Evolutionary conservation across 1,284 basidiomycete species (phyloP).

Genomic region (Xerocomus nothofagi): DNA sequence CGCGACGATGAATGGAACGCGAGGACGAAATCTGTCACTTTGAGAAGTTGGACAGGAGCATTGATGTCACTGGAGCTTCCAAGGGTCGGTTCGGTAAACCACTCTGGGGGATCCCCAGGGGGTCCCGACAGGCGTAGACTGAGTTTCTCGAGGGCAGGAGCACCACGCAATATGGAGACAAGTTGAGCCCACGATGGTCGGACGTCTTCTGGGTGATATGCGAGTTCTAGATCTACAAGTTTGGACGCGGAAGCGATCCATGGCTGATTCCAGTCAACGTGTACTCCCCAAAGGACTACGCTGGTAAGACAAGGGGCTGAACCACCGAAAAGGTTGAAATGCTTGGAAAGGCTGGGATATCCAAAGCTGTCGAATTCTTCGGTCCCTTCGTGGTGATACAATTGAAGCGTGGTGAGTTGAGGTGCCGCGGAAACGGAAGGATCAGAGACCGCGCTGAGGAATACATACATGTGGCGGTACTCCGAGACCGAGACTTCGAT

Average conservation of each 20-base stretch:
- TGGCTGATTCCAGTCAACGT: conserved; percentile 57
- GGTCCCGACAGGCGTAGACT: conserved; percentile 56
- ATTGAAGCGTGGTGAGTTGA: conserved; percentile 47
- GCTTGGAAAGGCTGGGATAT: conserved; percentile 36
- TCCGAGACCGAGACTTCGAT: conserved; percentile 45
- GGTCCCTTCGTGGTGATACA: conserved; percentile 50
- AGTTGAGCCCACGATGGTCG: conserved; percentile 56
- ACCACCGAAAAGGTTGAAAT: conserved; percentile 52
- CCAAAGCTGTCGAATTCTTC: conserved; percentile 39
- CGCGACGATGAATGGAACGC: conserved; percentile 47
- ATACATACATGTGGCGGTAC: conserved; percentile 47
- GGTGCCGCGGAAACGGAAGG: conserved; percentile 45
- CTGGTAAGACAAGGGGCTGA: conserved; percentile 51
- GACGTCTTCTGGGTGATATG: conserved; percentile 56
- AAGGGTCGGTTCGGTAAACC: conserved; percentile 29
- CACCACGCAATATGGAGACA: conserved; percentile 44
- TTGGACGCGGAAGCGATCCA: conserved; percentile 38
- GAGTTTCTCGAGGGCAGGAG: conserved; percentile 50
- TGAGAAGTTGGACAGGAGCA: conserved; percentile 44
- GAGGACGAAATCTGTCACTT: conserved; percentile 48
- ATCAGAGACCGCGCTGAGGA: conserved; percentile 43
- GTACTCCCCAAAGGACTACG: conserved; percentile 60
- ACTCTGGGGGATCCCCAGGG: conserved; percentile 37
- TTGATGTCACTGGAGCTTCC: conserved; percentile 30
- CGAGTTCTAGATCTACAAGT: conserved; percentile 53